Evolutionary conservation across 2,329 filamentous ascomycete species (phyloP), one percentile per base, ranked within the genome.

Genomic region (Venturia aucupariae): DNA sequence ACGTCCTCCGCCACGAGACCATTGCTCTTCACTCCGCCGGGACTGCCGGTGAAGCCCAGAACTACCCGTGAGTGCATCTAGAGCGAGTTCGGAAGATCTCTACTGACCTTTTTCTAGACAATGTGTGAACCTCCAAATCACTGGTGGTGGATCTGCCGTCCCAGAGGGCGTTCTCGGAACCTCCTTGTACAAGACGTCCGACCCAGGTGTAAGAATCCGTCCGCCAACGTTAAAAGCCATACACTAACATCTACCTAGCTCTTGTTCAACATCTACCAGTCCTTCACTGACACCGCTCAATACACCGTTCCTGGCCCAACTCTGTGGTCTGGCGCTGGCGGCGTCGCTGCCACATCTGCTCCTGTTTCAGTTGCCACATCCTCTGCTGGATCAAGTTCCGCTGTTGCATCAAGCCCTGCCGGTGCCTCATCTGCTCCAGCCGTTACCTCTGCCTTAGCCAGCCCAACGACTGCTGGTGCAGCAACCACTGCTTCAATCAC

Each of bases 1-100:
- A 86, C 70, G 80, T 86, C 65, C 77, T 85, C 13, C 80, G 84
- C 22, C 81, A 83, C 63, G 84, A 86, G 75, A 78, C 83, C 63
- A 80, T 88, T 62, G 85, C 82, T 30, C 82, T 88, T 62, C 85
- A 88, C 76, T 75, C 76, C 38, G 81, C 76, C 17, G 77, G 74
- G 4, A 68, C 72, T 46, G 63, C 74, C 19, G 77, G 77, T 64
- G 80, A 77, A 39, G 76, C 78, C 24, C 76, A 80, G 68, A 75
- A 75, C 69, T 79, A 80, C 70, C 78, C 78, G 35, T 62, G 32
- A 62, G 61, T 44, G 6, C 11, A 4, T 17, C n/a, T 11, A 6
- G n/a, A 5, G 44, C 22, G n/a, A 24, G 24, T 27, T 48, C 19
- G 13, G 1, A 46, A 30, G 17, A n/a, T 30, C 2, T 32, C 3